Conservation (phyloP, 345 rosid species). For the Geranium brycei region DNA sequence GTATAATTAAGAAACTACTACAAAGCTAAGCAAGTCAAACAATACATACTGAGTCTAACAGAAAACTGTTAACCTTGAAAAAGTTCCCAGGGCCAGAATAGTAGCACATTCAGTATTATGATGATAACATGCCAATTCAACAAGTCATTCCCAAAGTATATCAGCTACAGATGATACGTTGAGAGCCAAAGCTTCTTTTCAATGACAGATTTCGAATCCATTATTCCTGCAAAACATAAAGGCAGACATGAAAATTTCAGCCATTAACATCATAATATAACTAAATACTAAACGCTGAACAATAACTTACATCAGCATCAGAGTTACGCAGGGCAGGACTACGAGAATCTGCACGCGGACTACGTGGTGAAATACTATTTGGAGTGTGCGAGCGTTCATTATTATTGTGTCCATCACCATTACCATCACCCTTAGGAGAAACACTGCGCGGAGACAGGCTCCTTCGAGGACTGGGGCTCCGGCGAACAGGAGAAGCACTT, state of each 20-base stretch:
- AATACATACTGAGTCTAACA: background rate
- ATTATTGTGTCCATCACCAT: slow-evolving; percentile 12
- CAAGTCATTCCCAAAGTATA: background rate
- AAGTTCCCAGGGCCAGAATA: background rate
- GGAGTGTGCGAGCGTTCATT: slow-evolving; percentile 17
- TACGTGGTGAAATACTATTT: slow-evolving; percentile 25
- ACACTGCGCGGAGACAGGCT: slow-evolving; percentile 26
- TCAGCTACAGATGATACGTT: background rate
- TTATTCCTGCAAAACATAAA: background rate
- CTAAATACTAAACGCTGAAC: background rate
- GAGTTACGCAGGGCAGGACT: background rate
- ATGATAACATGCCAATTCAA: background rate
- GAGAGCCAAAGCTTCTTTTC: background rate
- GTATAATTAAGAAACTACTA: too few relatives aligned
- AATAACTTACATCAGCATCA: background rate
- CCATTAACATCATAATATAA: background rate
- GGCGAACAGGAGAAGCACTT: slow-evolving; percentile 32
- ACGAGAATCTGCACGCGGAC: slow-evolving; percentile 21
- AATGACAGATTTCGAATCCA: background rate
- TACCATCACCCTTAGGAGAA: slow-evolving; percentile 22
- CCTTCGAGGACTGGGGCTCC: slow-evolving; percentile 25
- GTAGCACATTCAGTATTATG: background rate
- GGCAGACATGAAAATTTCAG: background rate
- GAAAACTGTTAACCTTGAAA: background rate
- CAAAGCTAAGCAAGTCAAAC: background rate